Evolutionary conservation across 2,329 filamentous ascomycete species (phyloP), one percentile per base, ranked within the genome.

Genomic region (Seiridium unicorne): DNA sequence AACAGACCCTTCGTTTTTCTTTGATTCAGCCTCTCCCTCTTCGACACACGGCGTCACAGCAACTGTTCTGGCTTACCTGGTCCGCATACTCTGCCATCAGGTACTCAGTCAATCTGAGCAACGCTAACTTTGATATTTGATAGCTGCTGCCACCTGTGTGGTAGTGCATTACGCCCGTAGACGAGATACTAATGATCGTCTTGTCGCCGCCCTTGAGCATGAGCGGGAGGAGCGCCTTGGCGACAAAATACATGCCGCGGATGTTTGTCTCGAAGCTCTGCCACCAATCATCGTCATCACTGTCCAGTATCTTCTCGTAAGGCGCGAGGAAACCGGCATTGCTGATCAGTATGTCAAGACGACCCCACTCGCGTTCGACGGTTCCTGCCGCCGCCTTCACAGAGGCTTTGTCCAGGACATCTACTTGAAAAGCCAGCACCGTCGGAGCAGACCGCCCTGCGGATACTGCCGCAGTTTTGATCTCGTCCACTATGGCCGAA

Each of bases 231-330:
- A 86, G 84, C 0, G 76, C 74, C 13, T 73, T 71, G 1, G 77
- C 75, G 31, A 77, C 66, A 10, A 82, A 72, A 48, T 81, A 81
- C 0, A 75, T 69, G 0, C 83, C 82, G 51, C 77, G 80, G 34
- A 84, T 66, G 60, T 85, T 85, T 57, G 83, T 77, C 44, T 82
- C 78, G 68, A 76, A 81, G 40, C 76, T 74, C 32, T 65, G 66
- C 76, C 77, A 81, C 73, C 80, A 84, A n/a, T 47, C 63, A 0
- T 71, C 70, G 6, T 70, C 66, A 35, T 74, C 66, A 6, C 59
- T 66, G 3, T 74, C 69, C 2, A 64, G 57, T 35, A 76, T 63
- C 13, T 26, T 32, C 4, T 48, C 60, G 2, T 69, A 71, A 13
- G 64, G 65, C 58, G 77, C 75, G 10, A 81, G 66, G 59, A 76